Evolutionary conservation across 2,329 filamentous ascomycete genomes (phyloP).

Genomic region (Epichloe sibirici): DNA sequence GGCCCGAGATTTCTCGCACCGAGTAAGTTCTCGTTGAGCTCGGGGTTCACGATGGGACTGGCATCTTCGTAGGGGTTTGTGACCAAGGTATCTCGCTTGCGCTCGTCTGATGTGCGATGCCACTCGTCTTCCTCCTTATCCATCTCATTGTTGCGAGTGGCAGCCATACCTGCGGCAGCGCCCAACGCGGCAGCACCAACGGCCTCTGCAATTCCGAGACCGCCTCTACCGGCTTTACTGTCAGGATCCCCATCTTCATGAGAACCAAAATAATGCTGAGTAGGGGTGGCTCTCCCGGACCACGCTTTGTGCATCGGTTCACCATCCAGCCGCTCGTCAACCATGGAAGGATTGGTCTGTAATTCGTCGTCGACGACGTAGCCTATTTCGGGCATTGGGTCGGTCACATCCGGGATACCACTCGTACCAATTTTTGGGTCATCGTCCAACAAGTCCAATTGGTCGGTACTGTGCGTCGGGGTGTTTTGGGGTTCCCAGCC

Average conservation of each 20-base stretch:
- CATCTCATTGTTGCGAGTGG: conserved; percentile 37
- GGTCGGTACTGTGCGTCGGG: conserved; percentile 46
- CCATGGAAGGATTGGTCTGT: conserved; percentile 73
- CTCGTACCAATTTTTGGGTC: conserved; percentile 51
- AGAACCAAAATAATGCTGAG: conserved; percentile 17
- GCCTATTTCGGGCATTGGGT: conserved; percentile 69
- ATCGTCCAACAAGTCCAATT: conserved; percentile 40
- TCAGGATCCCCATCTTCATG: conserved; percentile 19
- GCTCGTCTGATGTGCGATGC: conserved; percentile 48
- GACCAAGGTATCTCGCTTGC: conserved; percentile 52
- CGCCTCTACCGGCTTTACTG: conserved; percentile 12
- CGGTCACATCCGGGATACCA: conserved; percentile 53
- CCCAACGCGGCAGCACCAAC: conserved; percentile 42
- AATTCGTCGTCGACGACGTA: conserved; percentile 53
- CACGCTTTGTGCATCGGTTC: conserved; percentile 31
- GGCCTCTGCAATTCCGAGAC: conserved; percentile 37
- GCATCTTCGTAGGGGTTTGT: conserved; percentile 57
- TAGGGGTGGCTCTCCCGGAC: conserved; percentile 43
- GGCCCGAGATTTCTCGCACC: conserved; percentile 25
- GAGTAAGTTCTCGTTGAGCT: conserved; percentile 38
- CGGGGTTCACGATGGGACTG: conserved; percentile 48
- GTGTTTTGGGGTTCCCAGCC: conserved; percentile 42
- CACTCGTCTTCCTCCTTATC: conserved; percentile 53
- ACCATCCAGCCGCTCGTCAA: conserved; percentile 60
- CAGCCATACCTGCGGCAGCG: conserved; percentile 33